phyloP scores from a whole-genome alignment of 2,329 filamentous ascomycete species.

The Tolypocladium endophyticum region DNA sequence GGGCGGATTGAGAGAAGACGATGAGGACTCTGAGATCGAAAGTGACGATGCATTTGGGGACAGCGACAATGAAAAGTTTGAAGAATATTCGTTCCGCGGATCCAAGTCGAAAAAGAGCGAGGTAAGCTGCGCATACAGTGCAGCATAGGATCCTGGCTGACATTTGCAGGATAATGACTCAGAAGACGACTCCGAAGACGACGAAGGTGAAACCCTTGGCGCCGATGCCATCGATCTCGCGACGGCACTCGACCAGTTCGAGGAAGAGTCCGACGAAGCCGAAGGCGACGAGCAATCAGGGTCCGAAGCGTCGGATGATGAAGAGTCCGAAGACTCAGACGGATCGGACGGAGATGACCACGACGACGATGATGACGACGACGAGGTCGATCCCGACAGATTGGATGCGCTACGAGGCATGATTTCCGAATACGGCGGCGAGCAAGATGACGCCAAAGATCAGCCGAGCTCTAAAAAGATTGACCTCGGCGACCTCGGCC shows the following conservation, averaged over 20 bases:
- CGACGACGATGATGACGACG: constrained; percentile 23
- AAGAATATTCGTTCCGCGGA: constrained; percentile 54
- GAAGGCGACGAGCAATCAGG: constrained; percentile 32
- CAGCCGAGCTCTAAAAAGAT: constrained; percentile 51
- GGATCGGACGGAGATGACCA: constrained; percentile 37
- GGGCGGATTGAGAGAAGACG: constrained; percentile 46
- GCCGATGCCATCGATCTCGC: constrained; percentile 50
- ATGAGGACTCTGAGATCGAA: constrained; percentile 55
- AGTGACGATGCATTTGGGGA: constrained; percentile 76
- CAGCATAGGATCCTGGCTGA: background rate
- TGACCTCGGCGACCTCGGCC: constrained; percentile 61
- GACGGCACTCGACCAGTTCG: constrained; percentile 44
- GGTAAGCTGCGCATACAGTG: constrained; percentile 6
- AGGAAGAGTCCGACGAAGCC: constrained; percentile 37
- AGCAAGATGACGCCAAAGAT: constrained; percentile 41
- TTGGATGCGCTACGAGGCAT: constrained; percentile 57
- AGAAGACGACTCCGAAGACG: constrained; percentile 49
- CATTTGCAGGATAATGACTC: constrained; percentile 7
- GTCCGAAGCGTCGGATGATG: constrained; percentile 29
- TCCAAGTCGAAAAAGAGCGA: constrained; percentile 26
- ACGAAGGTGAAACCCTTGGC: constrained; percentile 48
- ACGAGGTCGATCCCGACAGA: constrained; percentile 40
- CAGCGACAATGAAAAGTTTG: constrained; percentile 77
- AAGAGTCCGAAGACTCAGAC: constrained; percentile 31
- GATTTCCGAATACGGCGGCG: constrained; percentile 58